Evolutionary conservation across 1,284 basidiomycete species (phyloP).

Genomic region (Heterobasidion parviporum): DNA sequence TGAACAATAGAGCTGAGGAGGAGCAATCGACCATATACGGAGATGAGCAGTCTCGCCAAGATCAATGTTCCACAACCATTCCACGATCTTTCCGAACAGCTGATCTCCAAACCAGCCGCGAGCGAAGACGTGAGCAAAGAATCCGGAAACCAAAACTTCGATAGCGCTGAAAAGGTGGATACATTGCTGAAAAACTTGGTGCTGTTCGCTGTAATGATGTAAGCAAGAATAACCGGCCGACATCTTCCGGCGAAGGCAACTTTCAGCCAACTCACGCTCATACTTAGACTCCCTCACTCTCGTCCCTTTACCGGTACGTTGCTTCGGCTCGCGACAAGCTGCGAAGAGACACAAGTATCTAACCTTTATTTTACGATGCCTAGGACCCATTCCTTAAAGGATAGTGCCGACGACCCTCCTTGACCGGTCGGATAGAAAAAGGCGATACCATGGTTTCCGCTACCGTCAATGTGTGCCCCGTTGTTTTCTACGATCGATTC

Average conservation of each 20-base stretch:
- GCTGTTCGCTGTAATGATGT: background rate
- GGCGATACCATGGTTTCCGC: conserved; percentile 44
- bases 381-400: background rate
- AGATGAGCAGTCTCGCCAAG: no score
- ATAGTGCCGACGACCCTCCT: conserved; percentile 4
- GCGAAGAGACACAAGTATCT: background rate
- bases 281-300: background rate
- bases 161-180: no score
- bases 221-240: conserved; percentile 7
- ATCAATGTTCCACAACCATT: no score
- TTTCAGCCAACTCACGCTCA: conserved; percentile 3
- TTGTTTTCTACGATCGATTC: background rate
- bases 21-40: no score
- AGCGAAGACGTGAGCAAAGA: no score
- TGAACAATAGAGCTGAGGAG: no score
- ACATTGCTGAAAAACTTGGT: no score
- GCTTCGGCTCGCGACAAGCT: background rate
- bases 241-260: conserved; percentile 5
- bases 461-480: conserved; percentile 48
- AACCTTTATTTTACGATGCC: background rate
- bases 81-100: no score
- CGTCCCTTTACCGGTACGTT: conserved; percentile 2
- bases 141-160: no score
- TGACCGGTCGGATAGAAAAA: conserved; percentile 11
- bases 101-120: no score